Evolutionary conservation across 208 protist species (phyloP), one percentile per base, ranked within the genome.

Genomic region (Trypanosoma theileri): DNA sequence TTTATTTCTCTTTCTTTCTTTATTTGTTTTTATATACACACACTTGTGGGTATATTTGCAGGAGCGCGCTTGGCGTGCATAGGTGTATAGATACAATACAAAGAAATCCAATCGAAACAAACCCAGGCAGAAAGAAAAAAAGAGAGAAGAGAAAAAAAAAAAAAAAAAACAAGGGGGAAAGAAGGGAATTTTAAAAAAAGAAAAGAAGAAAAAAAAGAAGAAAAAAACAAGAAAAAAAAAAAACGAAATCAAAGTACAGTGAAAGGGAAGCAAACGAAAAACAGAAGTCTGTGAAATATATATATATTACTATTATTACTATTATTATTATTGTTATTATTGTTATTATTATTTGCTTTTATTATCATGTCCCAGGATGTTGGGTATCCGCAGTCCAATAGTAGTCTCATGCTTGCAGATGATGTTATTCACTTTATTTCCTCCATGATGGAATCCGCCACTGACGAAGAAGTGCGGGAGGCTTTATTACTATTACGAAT

Each of bases 351-450:
- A 48, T 48, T 45, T 45, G 6, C 12, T 45, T 45, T 45, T 45
- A 14, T 45, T 14, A 41, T 48, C 3, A 63, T 63, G 59, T 53
- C 44, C 12, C 21, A 16, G 28, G 41, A 24, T 12, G 50, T 24
- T 17, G 14, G 44, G 3, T 28, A 22, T 17, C 9, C 19, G 26
- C 8, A 16, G 26, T 58, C 11, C 31, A 21, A 10, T 1, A 10
- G 1, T 41, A 10, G 6, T 17, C 7, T 71, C 69, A 13, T 83
- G 83, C 57, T 76, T 45, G 63, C 61, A 11, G 79, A 91, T 55
- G 84, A 91, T 21, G 89, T 91, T 8, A 55, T 92, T 50, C 45
- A 82, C 40, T 82, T 85, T 40, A 71, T 91, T 50, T 65, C 79
- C 35, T 55, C 73, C 22, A 81, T 94, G 45, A 84, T 80, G 59